Percentiles rank a stretch among this genome's conserved stretches.
Conservation (phyloP, 2,329 filamentous ascomycete genomes). For the Fusarium secorum region DNA sequence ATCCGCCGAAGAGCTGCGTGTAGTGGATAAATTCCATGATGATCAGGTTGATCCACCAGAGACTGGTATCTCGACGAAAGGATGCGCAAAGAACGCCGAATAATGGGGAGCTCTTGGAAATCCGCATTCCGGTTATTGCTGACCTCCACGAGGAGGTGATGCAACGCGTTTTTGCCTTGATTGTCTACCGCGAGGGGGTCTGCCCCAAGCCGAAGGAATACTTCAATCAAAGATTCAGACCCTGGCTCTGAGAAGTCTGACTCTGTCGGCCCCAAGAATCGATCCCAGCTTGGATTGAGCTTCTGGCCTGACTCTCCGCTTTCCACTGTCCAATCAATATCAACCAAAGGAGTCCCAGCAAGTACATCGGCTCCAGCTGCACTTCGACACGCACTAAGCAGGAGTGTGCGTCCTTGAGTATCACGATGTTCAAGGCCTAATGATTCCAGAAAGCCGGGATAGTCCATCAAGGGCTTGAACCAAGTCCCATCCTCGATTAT, state of each 20-base stretch:
- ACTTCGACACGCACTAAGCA: background rate
- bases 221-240: background rate
- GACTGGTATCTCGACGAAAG: background rate
- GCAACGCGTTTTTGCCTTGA: background rate
- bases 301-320: background rate
- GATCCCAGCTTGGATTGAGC: background rate
- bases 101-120: background rate
- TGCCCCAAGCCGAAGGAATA: background rate
- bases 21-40: background rate
- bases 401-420: background rate
- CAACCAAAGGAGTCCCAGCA: background rate
- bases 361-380: background rate
- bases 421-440: background rate
- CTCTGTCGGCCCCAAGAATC: background rate
- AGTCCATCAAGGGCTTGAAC: rapidly evolving
- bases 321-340: background rate
- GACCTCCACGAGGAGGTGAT: background rate
- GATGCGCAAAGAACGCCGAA: background rate
- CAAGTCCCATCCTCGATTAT: background rate
- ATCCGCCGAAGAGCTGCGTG: no score
- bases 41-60: background rate
- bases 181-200: background rate
- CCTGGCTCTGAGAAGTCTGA: background rate
- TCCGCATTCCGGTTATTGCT: background rate
- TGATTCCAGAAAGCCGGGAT: background rate